A percentile compares a stretch with the other conserved stretches of the same genome.
Conservation (phyloP, 768 basidiomycete species). For the Amanita fuliginea region DNA sequence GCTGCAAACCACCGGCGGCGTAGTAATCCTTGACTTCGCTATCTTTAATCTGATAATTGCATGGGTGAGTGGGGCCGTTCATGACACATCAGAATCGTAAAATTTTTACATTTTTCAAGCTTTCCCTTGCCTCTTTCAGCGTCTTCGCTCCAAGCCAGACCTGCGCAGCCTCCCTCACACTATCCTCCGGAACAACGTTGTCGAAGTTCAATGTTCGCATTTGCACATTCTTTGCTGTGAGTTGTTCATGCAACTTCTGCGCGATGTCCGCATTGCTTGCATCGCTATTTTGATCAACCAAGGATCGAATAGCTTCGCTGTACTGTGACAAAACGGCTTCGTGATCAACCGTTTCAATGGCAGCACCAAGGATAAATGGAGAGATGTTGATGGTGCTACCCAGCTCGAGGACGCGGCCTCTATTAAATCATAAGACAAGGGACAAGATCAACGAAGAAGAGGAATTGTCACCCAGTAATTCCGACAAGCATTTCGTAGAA, state of each 20-base stretch:
- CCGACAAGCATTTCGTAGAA: not conserved
- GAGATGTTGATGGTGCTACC: constrained; percentile 18
- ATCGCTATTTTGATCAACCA: constrained; percentile 15
- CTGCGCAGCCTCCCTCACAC: not conserved
- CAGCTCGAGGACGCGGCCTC: constrained; percentile 18
- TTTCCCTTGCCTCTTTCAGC: not conserved
- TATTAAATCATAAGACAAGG: not conserved
- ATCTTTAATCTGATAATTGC: not conserved
- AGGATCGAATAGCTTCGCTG: constrained; percentile 15
- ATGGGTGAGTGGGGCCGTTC: not conserved
- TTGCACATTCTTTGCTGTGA: constrained; percentile 12
- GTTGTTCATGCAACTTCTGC: not conserved
- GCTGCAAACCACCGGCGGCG: not conserved
- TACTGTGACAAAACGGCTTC: constrained; percentile 15
- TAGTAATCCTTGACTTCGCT: not conserved
- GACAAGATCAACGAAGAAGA: not conserved
- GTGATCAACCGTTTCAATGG: constrained; percentile 18
- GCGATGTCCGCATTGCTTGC: not conserved
- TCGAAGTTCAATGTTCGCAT: constrained; percentile 17
- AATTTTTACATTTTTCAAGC: not conserved
- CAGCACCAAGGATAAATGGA: constrained; percentile 19
- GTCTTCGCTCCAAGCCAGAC: not conserved
- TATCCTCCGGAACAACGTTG: constrained; percentile 6
- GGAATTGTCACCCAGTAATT: not conserved
- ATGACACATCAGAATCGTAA: not conserved